These are phyloP conservation scores for Euphorbia schlechtendalii DNA, from an alignment of 441 rosid species.

Conservation along the genomic window DNA sequence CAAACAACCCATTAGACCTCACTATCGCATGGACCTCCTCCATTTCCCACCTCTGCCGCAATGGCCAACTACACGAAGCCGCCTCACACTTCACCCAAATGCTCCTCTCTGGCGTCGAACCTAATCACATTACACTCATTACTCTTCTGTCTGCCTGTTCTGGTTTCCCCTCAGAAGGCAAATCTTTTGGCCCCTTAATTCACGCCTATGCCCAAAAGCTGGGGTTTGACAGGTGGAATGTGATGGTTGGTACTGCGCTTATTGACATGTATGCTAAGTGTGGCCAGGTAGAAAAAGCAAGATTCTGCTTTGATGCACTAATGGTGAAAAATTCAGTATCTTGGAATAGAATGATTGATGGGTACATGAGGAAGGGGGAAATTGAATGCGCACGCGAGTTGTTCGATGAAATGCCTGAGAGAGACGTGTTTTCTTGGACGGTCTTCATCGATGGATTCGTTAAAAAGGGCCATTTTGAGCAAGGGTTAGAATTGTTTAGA, in stretches of 20 bases:
- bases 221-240: constrained; percentile 45
- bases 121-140: constrained; percentile 57
- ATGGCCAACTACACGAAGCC: constrained; percentile 50
- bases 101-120: constrained; percentile 47
- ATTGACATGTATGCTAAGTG: constrained; percentile 59
- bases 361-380: constrained; percentile 48
- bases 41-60: constrained; percentile 51
- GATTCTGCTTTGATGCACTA: constrained; percentile 38
- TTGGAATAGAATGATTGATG: constrained; percentile 75
- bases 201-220: constrained; percentile 60
- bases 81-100: constrained; percentile 44
- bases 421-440: constrained; percentile 65
- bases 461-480: constrained; percentile 45
- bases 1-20: constrained; percentile 20
- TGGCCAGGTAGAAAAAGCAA: constrained; percentile 36
- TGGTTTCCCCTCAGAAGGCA: constrained; percentile 29
- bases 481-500: constrained; percentile 52
- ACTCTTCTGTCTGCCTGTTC: constrained; percentile 51
- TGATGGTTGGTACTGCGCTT: constrained; percentile 70
- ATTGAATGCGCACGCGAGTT: constrained; percentile 33
- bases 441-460: constrained; percentile 69
- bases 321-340: constrained; percentile 43
- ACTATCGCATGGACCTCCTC: constrained; percentile 62
- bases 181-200: constrained; percentile 39
- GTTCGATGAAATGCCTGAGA: constrained; percentile 63